Conservation (phyloP, 352 stramenopile species). For the Halophytophthora polymorphica region DNA sequence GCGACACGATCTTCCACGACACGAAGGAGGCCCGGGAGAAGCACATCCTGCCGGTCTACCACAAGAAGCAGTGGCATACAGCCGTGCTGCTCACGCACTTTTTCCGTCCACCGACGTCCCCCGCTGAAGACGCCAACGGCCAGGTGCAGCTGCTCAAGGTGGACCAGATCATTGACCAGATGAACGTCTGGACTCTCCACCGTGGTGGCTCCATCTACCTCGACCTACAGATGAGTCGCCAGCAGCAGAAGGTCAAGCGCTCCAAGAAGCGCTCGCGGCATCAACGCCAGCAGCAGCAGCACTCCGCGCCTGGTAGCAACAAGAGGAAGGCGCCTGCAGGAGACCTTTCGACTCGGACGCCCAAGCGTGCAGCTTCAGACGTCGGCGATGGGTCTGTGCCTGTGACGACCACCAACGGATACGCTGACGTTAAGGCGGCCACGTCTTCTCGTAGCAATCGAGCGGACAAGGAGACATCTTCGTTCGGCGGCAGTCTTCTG, state of each 20-base stretch:
- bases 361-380: slow-evolving; percentile 39
- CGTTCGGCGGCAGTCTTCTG: slow-evolving; percentile 34
- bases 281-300: slow-evolving; percentile 15
- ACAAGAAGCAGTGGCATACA: slow-evolving; percentile 87
- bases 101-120: slow-evolving; percentile 67
- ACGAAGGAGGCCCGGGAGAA: slow-evolving; percentile 85
- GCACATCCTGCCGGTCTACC: slow-evolving; percentile 77
- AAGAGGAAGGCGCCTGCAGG: slow-evolving; percentile 48
- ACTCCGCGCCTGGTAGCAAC: slow-evolving; percentile 14
- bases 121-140: slow-evolving; percentile 64
- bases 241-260: slow-evolving; percentile 80
- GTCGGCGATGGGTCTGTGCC: slow-evolving; percentile 12
- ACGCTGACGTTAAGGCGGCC: slow-evolving; percentile 14
- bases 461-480: slow-evolving; percentile 14
- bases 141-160: slow-evolving; percentile 85
- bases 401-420: slow-evolving; percentile 19
- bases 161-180: slow-evolving; percentile 85
- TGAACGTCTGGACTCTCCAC: slow-evolving; percentile 84
- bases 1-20: slow-evolving; percentile 85
- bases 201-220: slow-evolving; percentile 83
- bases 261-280: slow-evolving; percentile 38
- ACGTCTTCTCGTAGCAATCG: slow-evolving; percentile 1
- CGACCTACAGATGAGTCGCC: slow-evolving; percentile 84
- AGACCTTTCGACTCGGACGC: slow-evolving; percentile 27
- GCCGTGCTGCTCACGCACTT: slow-evolving; percentile 83